Percentiles rank a stretch among this genome's conserved stretches.
Conservation (phyloP, 2,329 filamentous ascomycete species). For the Phaeosphaeriaceae sp. region DNA sequence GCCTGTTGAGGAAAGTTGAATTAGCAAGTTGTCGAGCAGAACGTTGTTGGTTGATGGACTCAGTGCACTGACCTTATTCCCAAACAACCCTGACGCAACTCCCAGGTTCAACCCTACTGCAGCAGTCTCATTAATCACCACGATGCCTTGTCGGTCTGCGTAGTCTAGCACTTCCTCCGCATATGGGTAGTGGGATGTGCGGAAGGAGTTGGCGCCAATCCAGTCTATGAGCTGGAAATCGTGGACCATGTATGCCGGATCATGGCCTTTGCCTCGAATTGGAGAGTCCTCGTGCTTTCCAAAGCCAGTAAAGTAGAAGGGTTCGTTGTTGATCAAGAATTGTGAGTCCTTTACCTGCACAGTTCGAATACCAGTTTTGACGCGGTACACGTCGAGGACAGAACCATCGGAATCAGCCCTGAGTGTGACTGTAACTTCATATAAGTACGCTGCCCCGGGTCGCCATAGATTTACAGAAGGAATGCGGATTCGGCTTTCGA, state of each 20-base stretch:
- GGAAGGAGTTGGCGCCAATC: constrained; percentile 17
- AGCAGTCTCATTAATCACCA: constrained; percentile 16
- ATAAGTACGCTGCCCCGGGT: constrained; percentile 14
- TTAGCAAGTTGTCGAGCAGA: background rate
- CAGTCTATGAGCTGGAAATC: constrained; percentile 15
- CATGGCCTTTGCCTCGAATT: constrained; percentile 16
- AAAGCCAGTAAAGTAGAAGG: constrained; percentile 18
- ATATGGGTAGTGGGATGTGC: constrained; percentile 17
- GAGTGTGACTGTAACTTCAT: constrained; percentile 5
- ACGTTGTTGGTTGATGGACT: background rate
- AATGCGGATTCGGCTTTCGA: constrained; percentile 3
- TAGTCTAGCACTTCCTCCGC: constrained; percentile 18
- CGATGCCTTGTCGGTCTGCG: constrained; percentile 16
- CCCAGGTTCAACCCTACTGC: constrained; percentile 12
- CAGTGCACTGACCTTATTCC: background rate
- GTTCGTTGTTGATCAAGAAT: constrained; percentile 15
- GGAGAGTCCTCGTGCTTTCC: constrained; percentile 16
- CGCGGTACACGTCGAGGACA: constrained; percentile 5
- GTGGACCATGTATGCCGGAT: constrained; percentile 17
- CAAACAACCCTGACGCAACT: constrained; percentile 10
- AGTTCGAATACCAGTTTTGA: constrained; percentile 12
- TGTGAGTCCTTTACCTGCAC: constrained; percentile 5
- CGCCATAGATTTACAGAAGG: constrained; percentile 7
- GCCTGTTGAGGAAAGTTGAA: background rate
- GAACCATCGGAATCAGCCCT: background rate